A percentile compares a stretch with the other conserved stretches of the same genome.
Evolutionary conservation across 495 filamentous ascomycete genomes (phyloP).

Genomic region (Lichenothelia convexa): DNA sequence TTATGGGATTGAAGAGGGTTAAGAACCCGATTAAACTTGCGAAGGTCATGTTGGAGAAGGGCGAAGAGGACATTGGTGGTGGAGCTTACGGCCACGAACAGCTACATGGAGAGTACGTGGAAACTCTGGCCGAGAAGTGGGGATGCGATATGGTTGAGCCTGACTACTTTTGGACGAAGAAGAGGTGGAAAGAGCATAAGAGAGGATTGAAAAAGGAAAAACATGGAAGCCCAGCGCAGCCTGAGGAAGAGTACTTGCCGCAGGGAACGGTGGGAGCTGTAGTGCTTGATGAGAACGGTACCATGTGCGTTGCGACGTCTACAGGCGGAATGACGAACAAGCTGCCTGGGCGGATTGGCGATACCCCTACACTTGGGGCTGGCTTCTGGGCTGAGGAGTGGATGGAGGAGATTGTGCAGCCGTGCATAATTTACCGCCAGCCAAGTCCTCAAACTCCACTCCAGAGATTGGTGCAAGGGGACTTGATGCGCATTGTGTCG

Average conservation of each 20-base stretch:
- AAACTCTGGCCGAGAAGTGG: constrained; percentile 45
- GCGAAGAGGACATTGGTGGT: constrained; percentile 26
- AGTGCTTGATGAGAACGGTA: constrained; percentile 53
- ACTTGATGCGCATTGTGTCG: not conserved
- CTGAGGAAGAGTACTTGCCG: constrained; percentile 41
- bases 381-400: constrained; percentile 86
- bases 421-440: constrained; percentile 10
- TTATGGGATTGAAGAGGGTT: constrained; percentile 51
- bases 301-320: constrained; percentile 61
- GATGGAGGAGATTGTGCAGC: constrained; percentile 18
- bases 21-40: constrained; percentile 69
- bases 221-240: constrained; percentile 20
- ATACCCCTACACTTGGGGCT: constrained; percentile 71
- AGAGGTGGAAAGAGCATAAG: constrained; percentile 67
- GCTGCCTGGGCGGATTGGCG: constrained; percentile 64
- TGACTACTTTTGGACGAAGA: constrained; percentile 61
- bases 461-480: not conserved
- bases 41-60: constrained; percentile 46
- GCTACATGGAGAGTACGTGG: constrained; percentile 47
- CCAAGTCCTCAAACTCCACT: not conserved
- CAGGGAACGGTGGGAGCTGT: constrained; percentile 79
- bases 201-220: constrained; percentile 40
- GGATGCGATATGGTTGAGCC: constrained; percentile 49
- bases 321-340: constrained; percentile 87
- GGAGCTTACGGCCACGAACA: constrained; percentile 45